Evolutionary conservation across 305 asterid genomes (phyloP).

Genomic region (Plantago coronopus): DNA sequence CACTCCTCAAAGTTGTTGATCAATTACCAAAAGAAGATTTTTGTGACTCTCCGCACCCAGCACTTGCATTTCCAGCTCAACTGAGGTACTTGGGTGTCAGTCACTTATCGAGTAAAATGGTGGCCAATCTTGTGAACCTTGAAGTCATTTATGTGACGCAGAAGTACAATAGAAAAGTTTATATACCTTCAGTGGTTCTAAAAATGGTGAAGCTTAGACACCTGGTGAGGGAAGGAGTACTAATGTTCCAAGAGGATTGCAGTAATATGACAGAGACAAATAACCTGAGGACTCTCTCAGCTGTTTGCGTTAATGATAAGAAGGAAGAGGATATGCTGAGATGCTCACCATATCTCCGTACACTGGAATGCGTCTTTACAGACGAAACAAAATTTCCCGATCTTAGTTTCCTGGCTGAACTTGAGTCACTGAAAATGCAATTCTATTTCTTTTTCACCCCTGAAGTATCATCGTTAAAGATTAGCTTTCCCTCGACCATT

Average conservation of each 20-base stretch:
- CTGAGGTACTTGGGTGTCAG: constrained; percentile 26
- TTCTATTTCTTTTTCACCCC: neutral
- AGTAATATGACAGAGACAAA: neutral
- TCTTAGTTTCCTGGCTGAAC: neutral
- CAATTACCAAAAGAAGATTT: neutral
- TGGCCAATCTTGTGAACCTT: constrained; percentile 25
- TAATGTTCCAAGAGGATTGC: constrained; percentile 4
- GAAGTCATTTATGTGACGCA: constrained; percentile 23
- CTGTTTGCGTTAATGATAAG: neutral
- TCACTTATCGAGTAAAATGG: constrained; percentile 8
- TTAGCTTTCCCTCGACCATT: constrained; percentile 21
- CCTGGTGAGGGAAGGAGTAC: neutral
- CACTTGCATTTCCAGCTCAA: neutral
- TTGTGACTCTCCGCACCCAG: too few relatives aligned
- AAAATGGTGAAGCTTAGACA: constrained; percentile 26
- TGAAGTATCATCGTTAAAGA: neutral
- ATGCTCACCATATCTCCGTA: constrained; percentile 11
- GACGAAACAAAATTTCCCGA: neutral
- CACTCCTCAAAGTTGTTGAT: constrained; percentile 24
- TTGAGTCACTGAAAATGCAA: neutral
- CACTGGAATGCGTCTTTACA: neutral
- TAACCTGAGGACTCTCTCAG: constrained; percentile 2
- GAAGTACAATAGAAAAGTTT: neutral
- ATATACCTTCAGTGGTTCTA: constrained; percentile 13
- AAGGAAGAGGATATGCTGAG: constrained; percentile 10